Conservation (phyloP, 108 stramenopile species). For the Hondaea fermentalgiana region DNA sequence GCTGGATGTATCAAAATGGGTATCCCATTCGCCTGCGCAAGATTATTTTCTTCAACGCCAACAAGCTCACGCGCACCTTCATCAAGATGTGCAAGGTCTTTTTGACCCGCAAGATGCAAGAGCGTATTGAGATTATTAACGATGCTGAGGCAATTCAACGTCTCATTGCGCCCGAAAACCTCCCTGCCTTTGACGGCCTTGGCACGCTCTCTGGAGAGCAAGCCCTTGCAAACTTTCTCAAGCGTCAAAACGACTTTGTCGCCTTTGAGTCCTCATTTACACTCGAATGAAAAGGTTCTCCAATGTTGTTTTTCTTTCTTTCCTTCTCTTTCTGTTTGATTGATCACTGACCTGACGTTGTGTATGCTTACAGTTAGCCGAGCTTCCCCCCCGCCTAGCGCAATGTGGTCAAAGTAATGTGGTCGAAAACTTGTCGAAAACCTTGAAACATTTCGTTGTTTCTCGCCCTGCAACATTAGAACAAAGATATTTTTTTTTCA, state of each 20-base stretch:
- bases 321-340: too few species aligned
- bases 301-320: too few species aligned
- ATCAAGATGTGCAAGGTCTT: constrained; percentile 3
- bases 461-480: too few species aligned
- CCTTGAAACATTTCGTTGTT: too few species aligned
- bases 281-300: not conserved
- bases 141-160: not conserved
- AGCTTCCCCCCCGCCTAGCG: too few species aligned
- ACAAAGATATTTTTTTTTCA: too few species aligned
- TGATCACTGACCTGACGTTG: too few species aligned
- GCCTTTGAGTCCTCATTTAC: not conserved
- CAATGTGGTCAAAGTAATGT: too few species aligned
- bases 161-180: not conserved
- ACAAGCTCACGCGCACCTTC: not conserved
- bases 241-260: not conserved
- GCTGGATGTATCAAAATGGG: not conserved
- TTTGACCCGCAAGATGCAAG: not conserved
- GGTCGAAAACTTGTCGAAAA: too few species aligned
- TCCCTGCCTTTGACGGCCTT: not conserved
- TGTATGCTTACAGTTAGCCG: too few species aligned
- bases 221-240: not conserved
- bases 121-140: not conserved
- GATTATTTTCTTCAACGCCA: not conserved
- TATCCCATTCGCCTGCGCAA: not conserved
- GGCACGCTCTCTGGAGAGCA: not conserved